Percentiles rank a stretch among this genome's conserved stretches.
These are phyloP conservation scores for Physcia stellaris DNA, from an alignment of 495 filamentous ascomycete species.

Conservation along the genomic window DNA sequence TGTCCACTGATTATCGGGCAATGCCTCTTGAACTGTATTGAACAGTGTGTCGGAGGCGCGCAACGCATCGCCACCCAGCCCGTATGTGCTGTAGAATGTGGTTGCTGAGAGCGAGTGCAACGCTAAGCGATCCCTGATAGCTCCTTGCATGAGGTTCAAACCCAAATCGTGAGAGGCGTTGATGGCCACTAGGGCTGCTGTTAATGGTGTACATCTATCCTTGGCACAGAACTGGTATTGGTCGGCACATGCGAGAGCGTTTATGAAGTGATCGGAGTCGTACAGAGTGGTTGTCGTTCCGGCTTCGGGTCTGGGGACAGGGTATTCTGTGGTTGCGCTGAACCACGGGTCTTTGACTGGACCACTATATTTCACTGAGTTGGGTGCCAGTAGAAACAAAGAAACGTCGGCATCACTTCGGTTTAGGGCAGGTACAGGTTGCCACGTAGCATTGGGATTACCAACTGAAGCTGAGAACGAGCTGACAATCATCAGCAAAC, in stretches of 20 bases:
- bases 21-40: slow-evolving; percentile 10
- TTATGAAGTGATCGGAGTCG: slow-evolving; percentile 5
- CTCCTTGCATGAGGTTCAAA: slow-evolving; percentile 32
- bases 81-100: slow-evolving; percentile 21
- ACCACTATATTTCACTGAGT: slow-evolving; percentile 13
- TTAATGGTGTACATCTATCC: slow-evolving; percentile 9
- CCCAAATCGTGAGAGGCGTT: slow-evolving; percentile 28
- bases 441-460: neutral
- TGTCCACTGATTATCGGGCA: slow-evolving; percentile 22
- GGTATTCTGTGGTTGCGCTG: slow-evolving; percentile 5
- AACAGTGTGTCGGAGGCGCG: slow-evolving; percentile 12
- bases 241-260: slow-evolving; percentile 17
- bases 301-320: neutral
- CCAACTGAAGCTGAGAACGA: neutral
- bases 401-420: slow-evolving; percentile 22
- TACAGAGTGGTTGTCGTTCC: slow-evolving; percentile 12
- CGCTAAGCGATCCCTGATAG: slow-evolving; percentile 28
- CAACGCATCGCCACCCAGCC: slow-evolving; percentile 19
- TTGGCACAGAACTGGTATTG: slow-evolving; percentile 21
- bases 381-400: slow-evolving; percentile 19
- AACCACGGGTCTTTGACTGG: slow-evolving; percentile 18
- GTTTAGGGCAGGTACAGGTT: slow-evolving; percentile 16
- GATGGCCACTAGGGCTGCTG: neutral
- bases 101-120: slow-evolving; percentile 17
- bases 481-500: neutral